phyloP scores from a whole-genome alignment of 176 grass and related monocot species.

The Melocanna baccifera region DNA sequence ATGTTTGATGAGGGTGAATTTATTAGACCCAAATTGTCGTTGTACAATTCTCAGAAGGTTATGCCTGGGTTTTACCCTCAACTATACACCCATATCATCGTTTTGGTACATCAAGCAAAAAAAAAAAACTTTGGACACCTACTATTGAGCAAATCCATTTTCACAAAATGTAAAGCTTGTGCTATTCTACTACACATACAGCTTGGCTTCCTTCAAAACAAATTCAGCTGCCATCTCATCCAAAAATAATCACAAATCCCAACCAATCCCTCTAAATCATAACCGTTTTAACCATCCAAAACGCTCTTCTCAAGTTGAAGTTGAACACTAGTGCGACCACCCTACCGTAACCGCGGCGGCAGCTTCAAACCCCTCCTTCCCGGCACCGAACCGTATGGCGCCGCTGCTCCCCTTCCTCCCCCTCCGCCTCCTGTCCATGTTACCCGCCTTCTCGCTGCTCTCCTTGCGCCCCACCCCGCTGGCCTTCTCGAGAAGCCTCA shows the following conservation, averaged over 20 bases:
- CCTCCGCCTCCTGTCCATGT: constrained; percentile 39
- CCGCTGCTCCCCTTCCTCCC: constrained; percentile 35
- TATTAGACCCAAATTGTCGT: background rate
- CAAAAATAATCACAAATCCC: constrained; percentile 40
- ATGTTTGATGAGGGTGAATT: background rate
- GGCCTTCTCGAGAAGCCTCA: constrained; percentile 39
- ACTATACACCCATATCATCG: background rate
- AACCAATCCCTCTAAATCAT: background rate
- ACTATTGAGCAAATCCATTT: background rate
- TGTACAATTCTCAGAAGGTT: background rate
- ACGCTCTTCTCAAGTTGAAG: background rate
- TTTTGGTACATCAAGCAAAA: background rate
- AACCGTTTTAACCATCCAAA: background rate
- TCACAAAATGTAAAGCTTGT: background rate
- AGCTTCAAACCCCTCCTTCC: constrained; percentile 46
- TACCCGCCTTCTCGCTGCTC: background rate
- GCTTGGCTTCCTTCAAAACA: background rate
- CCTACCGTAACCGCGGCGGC: constrained; percentile 5
- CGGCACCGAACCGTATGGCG: constrained; percentile 38
- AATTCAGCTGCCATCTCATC: background rate
- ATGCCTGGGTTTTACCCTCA: background rate
- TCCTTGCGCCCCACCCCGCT: constrained; percentile 19
- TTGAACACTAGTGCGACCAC: constrained; percentile 28
- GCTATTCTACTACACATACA: background rate
- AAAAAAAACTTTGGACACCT: background rate